phyloP scores from a whole-genome alignment of 345 rosid genomes.

The Bruguiera sexangula region DNA sequence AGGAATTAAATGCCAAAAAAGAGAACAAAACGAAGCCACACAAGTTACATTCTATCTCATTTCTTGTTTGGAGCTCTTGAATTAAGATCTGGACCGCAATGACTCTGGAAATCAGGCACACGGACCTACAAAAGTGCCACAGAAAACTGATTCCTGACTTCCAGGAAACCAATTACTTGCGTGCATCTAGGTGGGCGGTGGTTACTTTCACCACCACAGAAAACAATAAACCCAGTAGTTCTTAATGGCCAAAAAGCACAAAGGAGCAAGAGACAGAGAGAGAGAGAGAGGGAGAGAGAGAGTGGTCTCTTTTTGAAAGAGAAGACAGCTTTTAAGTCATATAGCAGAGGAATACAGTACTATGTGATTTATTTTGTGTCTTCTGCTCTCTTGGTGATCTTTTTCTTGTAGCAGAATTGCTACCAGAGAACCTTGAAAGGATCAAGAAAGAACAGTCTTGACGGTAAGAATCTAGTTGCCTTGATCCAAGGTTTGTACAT shows the following conservation, averaged over 20 bases:
- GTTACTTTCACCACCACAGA: background rate
- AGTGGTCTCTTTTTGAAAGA: background rate
- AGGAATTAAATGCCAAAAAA: background rate
- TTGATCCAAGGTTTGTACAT: background rate
- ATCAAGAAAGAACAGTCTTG: too few relatives aligned
- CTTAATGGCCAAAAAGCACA: background rate
- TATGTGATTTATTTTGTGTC: too few relatives aligned
- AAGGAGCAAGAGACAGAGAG: background rate
- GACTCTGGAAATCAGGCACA: conserved; percentile 12
- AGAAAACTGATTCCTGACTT: background rate
- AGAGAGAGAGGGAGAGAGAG: background rate
- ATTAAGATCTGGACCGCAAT: conserved; percentile 15
- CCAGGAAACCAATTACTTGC: background rate
- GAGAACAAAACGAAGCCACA: background rate
- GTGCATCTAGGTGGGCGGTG: too few relatives aligned
- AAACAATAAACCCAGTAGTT: background rate
- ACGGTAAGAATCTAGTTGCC: too few relatives aligned
- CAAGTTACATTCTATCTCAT: background rate
- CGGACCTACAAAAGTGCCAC: conserved; percentile 13
- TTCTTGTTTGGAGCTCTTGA: background rate
- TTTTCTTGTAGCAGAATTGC: background rate
- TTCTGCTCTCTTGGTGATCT: too few relatives aligned
- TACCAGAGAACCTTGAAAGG: background rate
- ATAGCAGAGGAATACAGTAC: too few relatives aligned
- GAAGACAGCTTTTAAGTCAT: background rate